Evolutionary conservation across 2,329 filamentous ascomycete genomes (phyloP), one percentile per base, ranked within the genome.

Genomic region (Epichloe aotearoae): DNA sequence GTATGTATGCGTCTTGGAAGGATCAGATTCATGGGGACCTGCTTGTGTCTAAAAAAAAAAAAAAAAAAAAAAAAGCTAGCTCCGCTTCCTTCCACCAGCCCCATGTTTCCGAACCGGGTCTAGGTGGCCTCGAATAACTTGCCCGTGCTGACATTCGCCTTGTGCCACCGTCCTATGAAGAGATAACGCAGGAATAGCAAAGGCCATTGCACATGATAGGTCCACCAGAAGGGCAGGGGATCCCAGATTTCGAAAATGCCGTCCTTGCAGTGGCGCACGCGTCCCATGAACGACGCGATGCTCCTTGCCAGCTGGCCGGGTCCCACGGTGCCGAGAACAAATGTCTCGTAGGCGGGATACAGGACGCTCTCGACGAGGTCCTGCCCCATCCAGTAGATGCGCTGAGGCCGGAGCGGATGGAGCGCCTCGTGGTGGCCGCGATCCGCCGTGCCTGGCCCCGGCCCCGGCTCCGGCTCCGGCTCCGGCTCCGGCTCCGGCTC

Each of bases 341-440:
- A 40, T 3, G 56, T 48, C 0, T 73, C 56, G 0, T 77, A 53
- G 0, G 76, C 30, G 0, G 62, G 79, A 0, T 73, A 61, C 1
- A 82, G 37, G 0, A 82, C 59, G 1, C 73, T 64, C 1, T 72
- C 69, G 1, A 82, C 66, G 0, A 86, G 50, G 51, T 87, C 83
- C 55, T 87, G 81, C 0, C 76, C 80, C n/a, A 82, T 61, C 83
- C 83, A 87, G 63, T 84, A 85, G 54, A 72, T 68, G 12, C 58
- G 56, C 41, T 50, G 55, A 50, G 62, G 52, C 40, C 53, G 52
- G 3, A 26, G 54, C 5, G 61, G 64, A 26, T 56, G 55, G 5
- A 57, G 26, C 1, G 56, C 65, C 37, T 52, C 43, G 5, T 19
- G 3, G 3, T 58, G 48, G 33, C 4, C 20, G 20, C 20, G 1